Evolutionary conservation across 2,329 filamentous ascomycete species (phyloP).

Genomic region (Colletotrichum sp.): DNA sequence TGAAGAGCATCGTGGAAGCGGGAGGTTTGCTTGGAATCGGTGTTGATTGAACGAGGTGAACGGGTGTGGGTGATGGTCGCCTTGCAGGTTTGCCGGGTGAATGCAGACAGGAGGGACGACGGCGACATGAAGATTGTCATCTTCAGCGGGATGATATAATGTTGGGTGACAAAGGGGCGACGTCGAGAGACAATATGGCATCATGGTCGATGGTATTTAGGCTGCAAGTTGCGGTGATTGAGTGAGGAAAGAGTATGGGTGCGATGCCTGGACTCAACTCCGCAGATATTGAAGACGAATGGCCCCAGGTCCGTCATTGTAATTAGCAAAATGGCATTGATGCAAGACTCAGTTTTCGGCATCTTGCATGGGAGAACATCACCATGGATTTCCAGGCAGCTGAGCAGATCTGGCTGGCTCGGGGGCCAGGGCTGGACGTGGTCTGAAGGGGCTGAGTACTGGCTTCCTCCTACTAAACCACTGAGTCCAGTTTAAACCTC

Average conservation of each 20-base stretch:
- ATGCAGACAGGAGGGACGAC: not conserved
- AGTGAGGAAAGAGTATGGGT: not conserved
- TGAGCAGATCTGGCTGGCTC: not conserved
- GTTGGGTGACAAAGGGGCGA: not conserved
- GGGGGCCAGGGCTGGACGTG: not conserved
- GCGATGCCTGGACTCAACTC: not conserved
- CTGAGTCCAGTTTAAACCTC: not conserved
- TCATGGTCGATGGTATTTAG: not conserved
- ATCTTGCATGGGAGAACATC: not conserved
- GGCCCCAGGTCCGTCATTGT: not conserved
- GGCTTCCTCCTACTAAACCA: not conserved
- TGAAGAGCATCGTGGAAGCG: conserved; percentile 17
- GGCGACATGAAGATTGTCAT: not conserved
- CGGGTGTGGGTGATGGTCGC: not conserved
- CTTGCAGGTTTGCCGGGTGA: not conserved
- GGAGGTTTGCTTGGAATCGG: not conserved
- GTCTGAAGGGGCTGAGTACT: not conserved
- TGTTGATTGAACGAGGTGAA: not conserved
- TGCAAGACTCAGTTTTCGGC: not conserved
- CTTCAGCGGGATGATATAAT: not conserved
- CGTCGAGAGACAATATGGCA: not conserved
- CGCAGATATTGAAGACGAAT: not conserved
- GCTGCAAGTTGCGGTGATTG: not conserved
- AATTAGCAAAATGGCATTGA: not conserved
- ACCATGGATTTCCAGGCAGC: not conserved